These are phyloP conservation scores for Paramecium sonneborni DNA, from an alignment of 73 alveolate species.

Conservation along the genomic window DNA sequence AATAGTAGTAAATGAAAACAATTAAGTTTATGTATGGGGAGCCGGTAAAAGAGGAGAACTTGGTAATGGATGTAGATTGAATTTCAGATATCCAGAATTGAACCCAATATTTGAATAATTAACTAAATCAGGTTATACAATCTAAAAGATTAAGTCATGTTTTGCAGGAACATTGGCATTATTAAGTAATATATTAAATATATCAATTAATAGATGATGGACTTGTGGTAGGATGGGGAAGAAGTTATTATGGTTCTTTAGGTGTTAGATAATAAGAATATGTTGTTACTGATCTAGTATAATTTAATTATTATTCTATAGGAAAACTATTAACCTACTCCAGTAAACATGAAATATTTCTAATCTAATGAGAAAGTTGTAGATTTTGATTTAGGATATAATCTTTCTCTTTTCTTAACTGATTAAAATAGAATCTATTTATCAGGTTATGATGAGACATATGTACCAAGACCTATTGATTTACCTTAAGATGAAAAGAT, in stretches of 20 bases:
- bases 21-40: slow-evolving; percentile 18
- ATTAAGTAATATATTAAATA: background rate
- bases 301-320: background rate
- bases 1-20: background rate
- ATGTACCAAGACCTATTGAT: background rate
- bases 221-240: slow-evolving; percentile 37
- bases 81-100: slow-evolving; percentile 19
- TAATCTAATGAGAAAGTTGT: slow-evolving; percentile 13
- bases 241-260: slow-evolving; percentile 18
- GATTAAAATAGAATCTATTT: slow-evolving; percentile 38
- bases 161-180: slow-evolving; percentile 10
- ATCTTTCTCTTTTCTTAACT: slow-evolving; percentile 33
- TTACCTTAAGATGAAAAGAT: background rate
- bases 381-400: slow-evolving; percentile 41
- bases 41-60: slow-evolving; percentile 1
- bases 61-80: slow-evolving; percentile 27
- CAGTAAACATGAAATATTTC: slow-evolving; percentile 12
- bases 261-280: slow-evolving; percentile 56
- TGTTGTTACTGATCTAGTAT: slow-evolving; percentile 46
- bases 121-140: background rate
- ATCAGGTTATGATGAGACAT: background rate
- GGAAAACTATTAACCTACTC: background rate
- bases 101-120: background rate
- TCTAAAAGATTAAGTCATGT: slow-evolving; percentile 35
- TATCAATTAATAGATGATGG: background rate